Base-by-base conservation (phyloP, 208 protist genomes). In the Angomonas deanei region DNA sequence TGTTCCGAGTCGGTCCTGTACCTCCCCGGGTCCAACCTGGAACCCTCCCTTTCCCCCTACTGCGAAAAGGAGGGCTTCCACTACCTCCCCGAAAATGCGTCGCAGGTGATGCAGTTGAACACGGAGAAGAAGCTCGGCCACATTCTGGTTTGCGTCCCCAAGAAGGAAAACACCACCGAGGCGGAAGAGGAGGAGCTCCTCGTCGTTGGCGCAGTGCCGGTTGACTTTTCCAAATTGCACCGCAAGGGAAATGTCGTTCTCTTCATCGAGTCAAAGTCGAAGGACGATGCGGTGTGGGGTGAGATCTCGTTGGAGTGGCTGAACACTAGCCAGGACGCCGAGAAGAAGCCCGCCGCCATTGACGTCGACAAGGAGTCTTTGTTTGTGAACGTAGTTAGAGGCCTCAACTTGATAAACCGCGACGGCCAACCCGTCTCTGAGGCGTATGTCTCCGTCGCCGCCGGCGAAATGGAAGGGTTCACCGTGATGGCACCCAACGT, bases 51-150 rank as follows among this genome's bases (percentile, higher is more conserved):
- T 24, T 91, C 85, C 19, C 82, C 85, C 2, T 92, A 86, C 72
- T 88, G 90, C 63, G 50, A 64, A 1, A 91, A 89, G 59, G 80
- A 87, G 33, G 88, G 88, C 36, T 92, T 74, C 72, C 82, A 91
- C 75, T 95, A 95, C 59, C 73, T 92, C 21, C 85, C 88, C 2
- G 74, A 87, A 49, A 84, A 87, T 54, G 64, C 83, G n/a, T 78
- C 82, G 34, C 78, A 95, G 71, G 66, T 86, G 5, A 86, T 92
- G 79, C 85, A 91, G 69, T 77, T 95, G 24, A 82, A 80, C 70
- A 92, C 88, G n/a, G 72, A 81, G 64, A 90, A 88, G 70, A 92
- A 89, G 69, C 83, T 92, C 28, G 88, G 88, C 42, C 85, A 95
- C 64, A 81, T 95, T 39, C 82, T 95, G 6, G 63, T 95, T 3